phyloP scores from a whole-genome alignment of 352 stramenopile species.

The Phytophthora citrophthora region DNA sequence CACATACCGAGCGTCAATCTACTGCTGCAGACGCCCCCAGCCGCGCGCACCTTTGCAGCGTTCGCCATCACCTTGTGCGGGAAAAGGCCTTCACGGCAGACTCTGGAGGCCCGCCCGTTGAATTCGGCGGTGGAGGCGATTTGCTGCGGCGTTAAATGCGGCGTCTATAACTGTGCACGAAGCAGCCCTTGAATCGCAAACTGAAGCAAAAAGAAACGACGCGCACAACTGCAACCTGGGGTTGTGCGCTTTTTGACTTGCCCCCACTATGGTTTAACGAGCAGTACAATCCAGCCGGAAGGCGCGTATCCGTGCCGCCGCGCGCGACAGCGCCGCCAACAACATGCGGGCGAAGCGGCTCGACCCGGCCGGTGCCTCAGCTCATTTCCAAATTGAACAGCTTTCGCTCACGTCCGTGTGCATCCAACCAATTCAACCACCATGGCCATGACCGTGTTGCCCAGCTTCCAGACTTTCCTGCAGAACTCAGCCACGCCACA shows the following conservation, averaged over 20 bases:
- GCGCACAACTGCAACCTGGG: constrained; percentile 27
- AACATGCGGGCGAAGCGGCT: constrained; percentile 3
- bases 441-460: constrained; percentile 57
- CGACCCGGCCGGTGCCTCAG: not conserved
- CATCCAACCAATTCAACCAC: constrained; percentile 3
- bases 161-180: constrained; percentile 24
- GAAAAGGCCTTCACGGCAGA: constrained; percentile 7
- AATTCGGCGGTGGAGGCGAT: constrained; percentile 14
- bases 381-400: constrained; percentile 35
- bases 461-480: constrained; percentile 67
- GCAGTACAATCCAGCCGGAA: constrained; percentile 15
- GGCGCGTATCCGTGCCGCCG: constrained; percentile 58
- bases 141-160: constrained; percentile 18
- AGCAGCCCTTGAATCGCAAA: constrained; percentile 29
- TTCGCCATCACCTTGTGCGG: constrained; percentile 1
- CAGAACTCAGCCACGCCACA: constrained; percentile 40
- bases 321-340: constrained; percentile 11
- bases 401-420: constrained; percentile 16
- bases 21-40: not conserved
- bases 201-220: constrained; percentile 33
- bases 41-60: constrained; percentile 19
- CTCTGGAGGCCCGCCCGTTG: not conserved
- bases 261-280: constrained; percentile 30
- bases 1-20: not conserved
- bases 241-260: constrained; percentile 18